Conservation (phyloP, 164 flowering plant genomes). For the Nelumbo lutea region DNA sequence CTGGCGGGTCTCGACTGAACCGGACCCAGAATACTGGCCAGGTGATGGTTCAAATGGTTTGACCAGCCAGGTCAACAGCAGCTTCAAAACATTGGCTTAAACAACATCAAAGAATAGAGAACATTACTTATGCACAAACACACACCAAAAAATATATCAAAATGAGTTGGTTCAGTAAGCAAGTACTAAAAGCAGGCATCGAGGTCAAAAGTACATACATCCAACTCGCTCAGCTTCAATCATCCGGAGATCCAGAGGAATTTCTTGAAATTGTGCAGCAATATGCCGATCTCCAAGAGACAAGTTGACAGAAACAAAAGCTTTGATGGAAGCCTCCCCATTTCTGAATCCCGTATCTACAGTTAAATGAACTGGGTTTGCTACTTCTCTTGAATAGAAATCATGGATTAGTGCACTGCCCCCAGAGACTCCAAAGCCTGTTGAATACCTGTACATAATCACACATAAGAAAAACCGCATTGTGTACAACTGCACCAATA, state of each 20-base stretch:
- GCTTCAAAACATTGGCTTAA: no score
- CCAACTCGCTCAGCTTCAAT: conserved; percentile 92
- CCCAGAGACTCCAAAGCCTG: conserved; percentile 85
- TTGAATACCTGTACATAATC: conserved; percentile 67
- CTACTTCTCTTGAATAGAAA: conserved; percentile 81
- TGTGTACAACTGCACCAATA: no score
- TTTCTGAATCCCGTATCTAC: conserved; percentile 82
- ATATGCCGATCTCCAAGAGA: conserved; percentile 82
- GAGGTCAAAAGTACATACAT: conserved; percentile 43
- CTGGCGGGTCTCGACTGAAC: no score
- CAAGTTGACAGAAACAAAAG: conserved; percentile 63
- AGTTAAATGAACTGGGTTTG: conserved; percentile 85
- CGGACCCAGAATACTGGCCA: no score
- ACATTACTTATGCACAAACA: no score
- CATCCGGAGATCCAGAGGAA: conserved; percentile 84
- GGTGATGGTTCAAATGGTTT: no score
- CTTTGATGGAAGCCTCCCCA: conserved; percentile 75
- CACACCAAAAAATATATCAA: no score
- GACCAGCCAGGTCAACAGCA: no score
- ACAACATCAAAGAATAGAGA: no score
- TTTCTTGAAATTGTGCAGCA: conserved; percentile 95
- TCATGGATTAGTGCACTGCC: conserved; percentile 93
- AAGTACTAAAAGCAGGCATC: background rate
- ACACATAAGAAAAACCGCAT: no score
- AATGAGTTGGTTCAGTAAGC: background rate